Evolutionary conservation across 768 basidiomycete species (phyloP).

Genomic region (Kwoniella sp.): DNA sequence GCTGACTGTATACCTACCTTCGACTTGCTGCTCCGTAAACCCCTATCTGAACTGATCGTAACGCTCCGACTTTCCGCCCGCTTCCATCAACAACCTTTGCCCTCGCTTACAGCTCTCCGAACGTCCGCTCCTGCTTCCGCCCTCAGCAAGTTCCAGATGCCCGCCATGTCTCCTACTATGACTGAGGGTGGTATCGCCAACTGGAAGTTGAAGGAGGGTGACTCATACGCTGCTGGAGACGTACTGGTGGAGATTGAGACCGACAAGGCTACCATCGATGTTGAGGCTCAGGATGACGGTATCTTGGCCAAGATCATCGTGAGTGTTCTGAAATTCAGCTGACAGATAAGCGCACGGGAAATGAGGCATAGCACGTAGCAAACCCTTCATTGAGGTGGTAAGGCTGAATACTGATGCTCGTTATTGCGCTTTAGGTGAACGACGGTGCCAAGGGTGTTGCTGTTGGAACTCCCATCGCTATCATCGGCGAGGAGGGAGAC

Average conservation of each 20-base stretch:
- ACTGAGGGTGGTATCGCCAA: slow-evolving; percentile 96
- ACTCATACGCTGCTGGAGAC: slow-evolving; percentile 82
- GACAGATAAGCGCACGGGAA: not conserved
- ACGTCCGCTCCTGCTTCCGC: slow-evolving; percentile 75
- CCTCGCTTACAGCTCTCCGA: slow-evolving; percentile 67
- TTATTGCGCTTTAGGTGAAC: slow-evolving; percentile 60
- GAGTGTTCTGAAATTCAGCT: slow-evolving; percentile 55
- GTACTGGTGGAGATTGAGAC: slow-evolving; percentile 99
- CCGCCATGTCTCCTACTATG: slow-evolving; percentile 99
- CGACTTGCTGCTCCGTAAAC: too few relatives aligned
- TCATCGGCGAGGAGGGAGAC: slow-evolving; percentile 92
- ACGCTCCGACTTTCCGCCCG: too few relatives aligned
- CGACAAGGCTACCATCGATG: slow-evolving; percentile 99
- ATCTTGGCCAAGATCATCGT: slow-evolving; percentile 95
- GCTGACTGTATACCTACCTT: too few relatives aligned
- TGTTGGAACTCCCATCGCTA: slow-evolving; percentile 86
- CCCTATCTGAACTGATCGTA: too few relatives aligned
- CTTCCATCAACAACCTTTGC: not conserved
- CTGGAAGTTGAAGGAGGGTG: slow-evolving; percentile 98
- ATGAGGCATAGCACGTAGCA: too few relatives aligned
- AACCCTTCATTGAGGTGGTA: too few relatives aligned
- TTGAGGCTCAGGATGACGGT: slow-evolving; percentile 98
- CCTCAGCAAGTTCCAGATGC: slow-evolving; percentile 88
- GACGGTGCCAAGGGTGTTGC: slow-evolving; percentile 84
- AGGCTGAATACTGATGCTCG: not conserved